Evolutionary conservation across 176 grass and related monocot species (phyloP).

Genomic region (Ensete glaucum): DNA sequence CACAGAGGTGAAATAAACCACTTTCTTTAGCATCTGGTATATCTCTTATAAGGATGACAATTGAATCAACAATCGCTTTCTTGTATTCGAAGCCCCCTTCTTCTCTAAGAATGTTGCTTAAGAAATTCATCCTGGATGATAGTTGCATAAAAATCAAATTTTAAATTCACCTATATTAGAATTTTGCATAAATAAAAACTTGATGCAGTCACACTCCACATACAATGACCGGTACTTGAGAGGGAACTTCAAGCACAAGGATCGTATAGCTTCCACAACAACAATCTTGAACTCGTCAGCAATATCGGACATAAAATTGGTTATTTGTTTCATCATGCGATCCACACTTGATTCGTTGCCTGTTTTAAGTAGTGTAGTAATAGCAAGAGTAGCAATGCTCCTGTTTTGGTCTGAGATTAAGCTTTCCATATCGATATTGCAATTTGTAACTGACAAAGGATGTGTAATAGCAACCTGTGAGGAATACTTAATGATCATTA

Average conservation of each 20-base stretch:
- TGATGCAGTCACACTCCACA: slow-evolving; percentile 7
- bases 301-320: slow-evolving; percentile 97
- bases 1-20: slow-evolving; percentile 95
- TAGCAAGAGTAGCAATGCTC: slow-evolving; percentile 96
- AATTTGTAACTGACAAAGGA: slow-evolving; percentile 93
- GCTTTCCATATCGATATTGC: slow-evolving; percentile 99
- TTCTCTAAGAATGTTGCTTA: slow-evolving; percentile 97
- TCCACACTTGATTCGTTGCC: slow-evolving; percentile 99
- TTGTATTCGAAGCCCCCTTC: slow-evolving; percentile 98
- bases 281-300: slow-evolving; percentile 99
- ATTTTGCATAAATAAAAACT: background rate
- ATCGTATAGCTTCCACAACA: slow-evolving; percentile 96
- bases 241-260: slow-evolving; percentile 94
- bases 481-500: slow-evolving; percentile 3
- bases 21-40: slow-evolving; percentile 98
- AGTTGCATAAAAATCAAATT: slow-evolving; percentile 17
- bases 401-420: slow-evolving; percentile 97
- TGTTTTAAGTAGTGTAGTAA: slow-evolving; percentile 91
- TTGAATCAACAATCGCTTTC: slow-evolving; percentile 97
- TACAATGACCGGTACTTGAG: slow-evolving; percentile 99
- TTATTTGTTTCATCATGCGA: slow-evolving; percentile 99
- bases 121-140: slow-evolving; percentile 81
- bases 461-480: slow-evolving; percentile 87
- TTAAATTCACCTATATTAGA: background rate
- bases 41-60: slow-evolving; percentile 93